Conservation (phyloP, 2,329 filamentous ascomycete genomes). For the Microcera coccophila region DNA sequence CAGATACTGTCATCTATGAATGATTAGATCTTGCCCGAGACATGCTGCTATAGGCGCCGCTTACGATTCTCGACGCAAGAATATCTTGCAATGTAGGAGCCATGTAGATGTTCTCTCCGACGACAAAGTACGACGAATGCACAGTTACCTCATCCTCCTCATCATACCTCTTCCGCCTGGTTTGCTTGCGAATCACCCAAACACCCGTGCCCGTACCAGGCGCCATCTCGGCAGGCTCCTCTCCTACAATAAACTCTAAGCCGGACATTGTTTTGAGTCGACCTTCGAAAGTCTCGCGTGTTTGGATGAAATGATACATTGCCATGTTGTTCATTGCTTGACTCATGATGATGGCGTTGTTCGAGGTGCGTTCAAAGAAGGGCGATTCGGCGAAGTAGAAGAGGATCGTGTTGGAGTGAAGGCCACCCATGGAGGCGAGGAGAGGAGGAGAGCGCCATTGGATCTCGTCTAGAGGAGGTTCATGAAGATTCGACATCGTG, state of each 20-base stretch:
- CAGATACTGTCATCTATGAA: conserved; percentile 51
- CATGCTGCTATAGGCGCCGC: too few species aligned
- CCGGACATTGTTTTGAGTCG: conserved; percentile 62
- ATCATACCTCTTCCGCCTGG: conserved; percentile 52
- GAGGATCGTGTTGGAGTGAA: conserved; percentile 62
- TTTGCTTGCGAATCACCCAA: conserved; percentile 68
- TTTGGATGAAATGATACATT: conserved; percentile 56
- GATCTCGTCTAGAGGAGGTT: conserved; percentile 61
- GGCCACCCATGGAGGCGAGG: conserved; percentile 50
- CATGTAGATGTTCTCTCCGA: conserved; percentile 65
- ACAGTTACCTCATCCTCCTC: conserved; percentile 58
- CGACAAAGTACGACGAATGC: conserved; percentile 59
- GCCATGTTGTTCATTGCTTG: conserved; percentile 60
- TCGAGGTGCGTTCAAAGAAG: conserved; percentile 65
- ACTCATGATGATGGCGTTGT: conserved; percentile 60
- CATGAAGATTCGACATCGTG: conserved; percentile 44
- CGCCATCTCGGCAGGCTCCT: conserved; percentile 60
- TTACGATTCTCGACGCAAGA: conserved; percentile 55
- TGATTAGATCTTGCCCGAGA: conserved; percentile 10
- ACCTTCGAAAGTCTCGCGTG: conserved; percentile 60
- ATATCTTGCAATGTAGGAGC: conserved; percentile 59
- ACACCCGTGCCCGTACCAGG: conserved; percentile 64
- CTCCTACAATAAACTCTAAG: conserved; percentile 62
- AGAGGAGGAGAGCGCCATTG: conserved; percentile 57
- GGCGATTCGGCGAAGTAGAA: conserved; percentile 66